These are phyloP conservation scores for Saraca asoca DNA, from an alignment of 331 rosid genomes.

Conservation along the genomic window DNA sequence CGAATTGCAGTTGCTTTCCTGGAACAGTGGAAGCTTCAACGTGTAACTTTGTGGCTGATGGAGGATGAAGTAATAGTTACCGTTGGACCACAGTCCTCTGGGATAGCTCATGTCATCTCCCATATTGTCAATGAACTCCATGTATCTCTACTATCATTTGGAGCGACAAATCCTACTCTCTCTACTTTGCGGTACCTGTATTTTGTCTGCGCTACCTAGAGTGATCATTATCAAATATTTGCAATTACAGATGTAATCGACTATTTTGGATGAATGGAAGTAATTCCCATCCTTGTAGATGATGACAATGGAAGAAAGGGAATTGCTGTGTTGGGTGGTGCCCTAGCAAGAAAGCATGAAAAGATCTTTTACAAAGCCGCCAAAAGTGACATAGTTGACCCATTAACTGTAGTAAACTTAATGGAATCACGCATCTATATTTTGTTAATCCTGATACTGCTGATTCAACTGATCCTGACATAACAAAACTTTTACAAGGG, in stretches of 20 bases:
- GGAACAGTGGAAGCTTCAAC: slow-evolving; percentile 72
- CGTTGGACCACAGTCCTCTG: slow-evolving; percentile 81
- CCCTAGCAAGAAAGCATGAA: too few relatives aligned
- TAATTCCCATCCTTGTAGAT: slow-evolving; percentile 76
- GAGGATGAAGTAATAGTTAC: slow-evolving; percentile 67
- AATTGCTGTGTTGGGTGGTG: too few relatives aligned
- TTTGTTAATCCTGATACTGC: slow-evolving; percentile 76
- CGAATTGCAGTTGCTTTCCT: slow-evolving; percentile 90
- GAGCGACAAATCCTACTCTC: slow-evolving; percentile 80
- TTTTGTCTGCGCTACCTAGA: slow-evolving; percentile 75
- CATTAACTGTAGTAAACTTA: too few relatives aligned
- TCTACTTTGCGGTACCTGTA: slow-evolving; percentile 71
- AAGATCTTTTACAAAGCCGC: too few relatives aligned
- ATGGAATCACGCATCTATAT: too few relatives aligned
- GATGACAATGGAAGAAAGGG: slow-evolving; percentile 87
- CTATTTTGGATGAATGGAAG: slow-evolving; percentile 65
- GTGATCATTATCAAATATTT: slow-evolving; percentile 66
- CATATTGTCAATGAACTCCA: slow-evolving; percentile 79
- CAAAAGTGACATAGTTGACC: too few relatives aligned
- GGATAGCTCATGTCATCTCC: too few relatives aligned
- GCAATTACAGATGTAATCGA: slow-evolving; percentile 74
- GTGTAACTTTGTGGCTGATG: slow-evolving; percentile 75
- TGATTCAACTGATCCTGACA: slow-evolving; percentile 36
- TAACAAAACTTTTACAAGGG: slow-evolving; percentile 65
- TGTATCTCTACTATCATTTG: slow-evolving; percentile 82